phyloP scores from a whole-genome alignment of 164 flowering plant genomes.

The Chimonanthus salicifolius region DNA sequence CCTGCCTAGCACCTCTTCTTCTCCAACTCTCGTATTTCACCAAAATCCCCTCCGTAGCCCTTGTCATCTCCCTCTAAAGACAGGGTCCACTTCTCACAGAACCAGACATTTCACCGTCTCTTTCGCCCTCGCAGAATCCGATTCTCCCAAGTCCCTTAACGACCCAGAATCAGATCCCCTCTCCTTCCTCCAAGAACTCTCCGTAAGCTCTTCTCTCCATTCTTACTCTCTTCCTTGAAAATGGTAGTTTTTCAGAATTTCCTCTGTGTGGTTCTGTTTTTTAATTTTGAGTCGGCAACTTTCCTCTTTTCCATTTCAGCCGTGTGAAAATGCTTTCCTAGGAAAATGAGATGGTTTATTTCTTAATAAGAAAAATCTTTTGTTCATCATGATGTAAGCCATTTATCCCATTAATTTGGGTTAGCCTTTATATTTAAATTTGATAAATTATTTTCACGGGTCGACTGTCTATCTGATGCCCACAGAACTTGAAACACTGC shows the following conservation, averaged over 20 bases:
- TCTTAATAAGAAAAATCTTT: too few relatives aligned
- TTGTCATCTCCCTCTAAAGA: not conserved
- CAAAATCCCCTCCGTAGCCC: slow-evolving; percentile 4
- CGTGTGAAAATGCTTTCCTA: too few relatives aligned
- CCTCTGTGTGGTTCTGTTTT: too few relatives aligned
- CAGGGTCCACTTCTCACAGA: not conserved
- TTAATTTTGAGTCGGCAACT: too few relatives aligned
- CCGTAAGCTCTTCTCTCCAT: slow-evolving; percentile 5
- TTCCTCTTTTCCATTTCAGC: not conserved
- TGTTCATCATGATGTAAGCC: too few relatives aligned
- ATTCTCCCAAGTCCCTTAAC: slow-evolving; percentile 8
- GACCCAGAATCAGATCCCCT: slow-evolving; percentile 1
- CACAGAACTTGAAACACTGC: too few relatives aligned
- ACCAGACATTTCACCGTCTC: not conserved
- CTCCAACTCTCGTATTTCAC: not conserved
- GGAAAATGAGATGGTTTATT: not conserved
- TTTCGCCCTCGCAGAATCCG: slow-evolving; percentile 16
- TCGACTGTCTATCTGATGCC: too few relatives aligned
- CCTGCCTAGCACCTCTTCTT: not conserved
- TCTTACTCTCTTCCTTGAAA: not conserved
- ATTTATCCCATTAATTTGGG: too few relatives aligned
- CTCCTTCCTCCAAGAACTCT: slow-evolving; percentile 17
- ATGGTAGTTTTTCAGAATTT: too few relatives aligned
- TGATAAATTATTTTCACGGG: too few relatives aligned
- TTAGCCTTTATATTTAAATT: too few relatives aligned